Percentiles rank a stretch among this genome's conserved stretches.
Conservation (phyloP, 2,329 filamentous ascomycete genomes). For the Diaporthe longicolla region DNA sequence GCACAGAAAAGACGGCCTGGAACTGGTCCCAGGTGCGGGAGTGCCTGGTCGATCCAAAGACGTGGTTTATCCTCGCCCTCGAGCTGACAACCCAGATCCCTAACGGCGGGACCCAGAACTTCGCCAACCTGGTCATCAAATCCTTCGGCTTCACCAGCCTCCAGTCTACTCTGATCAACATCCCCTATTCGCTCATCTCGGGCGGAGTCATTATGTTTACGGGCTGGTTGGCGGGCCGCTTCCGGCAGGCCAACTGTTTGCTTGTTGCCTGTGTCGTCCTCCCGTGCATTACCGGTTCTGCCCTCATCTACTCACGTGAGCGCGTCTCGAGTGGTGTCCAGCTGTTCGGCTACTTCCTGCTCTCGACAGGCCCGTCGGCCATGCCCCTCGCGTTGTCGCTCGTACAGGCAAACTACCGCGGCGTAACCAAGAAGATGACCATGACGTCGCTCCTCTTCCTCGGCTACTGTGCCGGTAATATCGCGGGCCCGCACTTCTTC, state of each 20-base stretch:
- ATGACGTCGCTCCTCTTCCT: conserved; percentile 69
- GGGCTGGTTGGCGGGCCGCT: conserved; percentile 66
- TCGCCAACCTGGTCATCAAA: conserved; percentile 69
- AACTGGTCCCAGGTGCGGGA: conserved; percentile 66
- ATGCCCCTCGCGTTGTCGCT: conserved; percentile 70
- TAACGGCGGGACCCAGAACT: conserved; percentile 73
- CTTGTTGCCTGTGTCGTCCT: conserved; percentile 65
- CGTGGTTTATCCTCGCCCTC: conserved; percentile 70
- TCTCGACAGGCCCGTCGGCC: conserved; percentile 66
- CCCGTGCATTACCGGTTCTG: conserved; percentile 66
- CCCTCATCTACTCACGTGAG: conserved; percentile 65
- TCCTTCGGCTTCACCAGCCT: conserved; percentile 70
- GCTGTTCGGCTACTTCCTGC: conserved; percentile 70
- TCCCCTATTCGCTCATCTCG: conserved; percentile 69
- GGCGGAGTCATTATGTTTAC: conserved; percentile 62
- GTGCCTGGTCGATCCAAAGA: conserved; percentile 70
- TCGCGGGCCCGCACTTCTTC: conserved; percentile 70
- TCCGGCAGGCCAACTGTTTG: conserved; percentile 65
- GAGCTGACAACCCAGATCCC: conserved; percentile 70
- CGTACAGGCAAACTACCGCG: conserved; percentile 68
- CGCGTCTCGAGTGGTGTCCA: conserved; percentile 59
- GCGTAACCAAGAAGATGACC: conserved; percentile 73
- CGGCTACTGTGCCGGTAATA: conserved; percentile 70
- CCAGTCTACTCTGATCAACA: conserved; percentile 69
- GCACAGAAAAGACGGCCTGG: conserved; percentile 63